Percentiles rank a stretch among this genome's conserved stretches.
Conservation (phyloP, 331 rosid genomes). For the Cydonia oblonga region DNA sequence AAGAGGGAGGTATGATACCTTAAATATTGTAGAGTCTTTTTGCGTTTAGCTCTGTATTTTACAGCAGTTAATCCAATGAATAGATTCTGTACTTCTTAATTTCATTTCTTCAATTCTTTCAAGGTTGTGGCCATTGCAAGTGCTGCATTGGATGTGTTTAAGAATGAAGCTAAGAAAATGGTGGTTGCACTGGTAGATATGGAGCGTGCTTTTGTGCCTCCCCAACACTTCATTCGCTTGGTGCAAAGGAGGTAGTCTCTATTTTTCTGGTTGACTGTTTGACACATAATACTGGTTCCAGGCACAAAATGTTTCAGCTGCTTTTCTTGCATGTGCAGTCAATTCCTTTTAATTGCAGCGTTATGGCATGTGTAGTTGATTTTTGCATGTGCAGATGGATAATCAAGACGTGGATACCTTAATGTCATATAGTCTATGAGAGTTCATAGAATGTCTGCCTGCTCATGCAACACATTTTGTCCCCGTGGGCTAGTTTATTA, state of each 20-base stretch:
- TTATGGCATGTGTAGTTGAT: neutral
- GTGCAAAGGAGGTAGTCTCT: constrained; percentile 85
- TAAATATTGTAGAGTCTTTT: neutral
- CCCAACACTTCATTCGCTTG: constrained; percentile 92
- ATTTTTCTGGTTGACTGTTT: neutral
- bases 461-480: neutral
- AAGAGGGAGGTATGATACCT: constrained; percentile 76
- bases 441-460: neutral
- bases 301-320: neutral
- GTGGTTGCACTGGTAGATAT: constrained; percentile 94
- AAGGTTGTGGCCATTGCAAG: constrained; percentile 84
- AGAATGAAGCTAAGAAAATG: constrained; percentile 87
- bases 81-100: neutral
- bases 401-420: neutral
- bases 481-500: neutral
- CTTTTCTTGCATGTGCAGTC: neutral
- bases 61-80: neutral
- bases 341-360: neutral
- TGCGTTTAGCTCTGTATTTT: neutral
- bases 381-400: neutral
- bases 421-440: neutral
- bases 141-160: constrained; percentile 76
- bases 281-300: neutral
- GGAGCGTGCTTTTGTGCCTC: constrained; percentile 99
- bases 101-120: neutral